Base-by-base conservation (phyloP, 2,329 filamentous ascomycete species). In the Xylariomycetidae sp. region DNA sequence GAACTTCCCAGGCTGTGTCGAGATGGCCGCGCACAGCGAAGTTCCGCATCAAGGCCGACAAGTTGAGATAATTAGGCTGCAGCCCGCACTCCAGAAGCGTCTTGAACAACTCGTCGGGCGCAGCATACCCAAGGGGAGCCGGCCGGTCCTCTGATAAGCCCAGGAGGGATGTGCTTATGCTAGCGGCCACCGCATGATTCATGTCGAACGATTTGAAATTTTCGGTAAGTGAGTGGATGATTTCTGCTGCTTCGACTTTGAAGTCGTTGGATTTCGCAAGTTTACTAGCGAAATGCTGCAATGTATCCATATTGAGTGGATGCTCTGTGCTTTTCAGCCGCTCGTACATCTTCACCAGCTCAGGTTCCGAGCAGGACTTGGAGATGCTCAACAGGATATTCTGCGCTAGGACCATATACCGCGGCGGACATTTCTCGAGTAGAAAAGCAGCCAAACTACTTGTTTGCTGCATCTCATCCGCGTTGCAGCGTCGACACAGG, bases 21-120 rank as follows among this genome's bases (percentile, higher is more conserved):
- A 75, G 54, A 45, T 85, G 74, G 9, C 72, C 71, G n/a, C 68
- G 73, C 37, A 77, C 65, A 47, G 83, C 75, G 12, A 88, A 76
- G 37, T 86, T 85, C 24, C 77, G 70, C 34, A 95, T 73, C 38
- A 87, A 62, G 27, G 82, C 68, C 12, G 82, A 83, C 50, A 82
- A 76, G 9, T 70, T 69, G 36, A 77, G 61, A 10, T 74, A 59
- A 42, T 85, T 82, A 16, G 83, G 76, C 14, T 64, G 62, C 29
- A 84, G 61, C 2, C 81, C 82, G n/a, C 70, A 58, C 14, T 71
- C 61, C 9, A 82, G 56, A 31, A 88, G 65, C 7, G 61, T 55
- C 32, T 72, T 62, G 15, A 81, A 70, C 5, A 81, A 61, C 5
- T 66, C 57, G 8, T 74, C 64, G 17, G 70, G 71, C 14, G 67